Percentiles rank a stretch among this genome's conserved stretches.
Conservation (phyloP, 176 grass and related monocot species). For the Oryza brachyantha region DNA sequence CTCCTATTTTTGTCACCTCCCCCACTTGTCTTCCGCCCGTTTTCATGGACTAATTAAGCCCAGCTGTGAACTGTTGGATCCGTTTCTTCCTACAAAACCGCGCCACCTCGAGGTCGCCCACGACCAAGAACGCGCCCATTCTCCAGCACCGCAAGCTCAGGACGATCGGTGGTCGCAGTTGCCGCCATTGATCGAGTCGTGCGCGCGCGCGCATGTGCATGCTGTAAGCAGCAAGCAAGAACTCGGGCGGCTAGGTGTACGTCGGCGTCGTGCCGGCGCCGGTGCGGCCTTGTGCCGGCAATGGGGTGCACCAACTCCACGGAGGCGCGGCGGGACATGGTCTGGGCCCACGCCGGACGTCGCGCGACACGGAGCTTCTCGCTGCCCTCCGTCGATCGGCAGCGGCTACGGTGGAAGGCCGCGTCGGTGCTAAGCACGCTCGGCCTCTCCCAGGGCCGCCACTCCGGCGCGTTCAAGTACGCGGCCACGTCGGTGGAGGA, state of each 20-base stretch:
- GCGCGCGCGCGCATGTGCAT: not conserved
- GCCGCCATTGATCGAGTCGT: not conserved
- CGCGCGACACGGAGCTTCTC: slow-evolving; percentile 43
- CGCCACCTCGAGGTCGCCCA: slow-evolving; percentile 26
- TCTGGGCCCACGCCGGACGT: not conserved
- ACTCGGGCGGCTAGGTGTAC: not conserved
- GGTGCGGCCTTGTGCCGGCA: not conserved
- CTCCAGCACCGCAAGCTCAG: not conserved
- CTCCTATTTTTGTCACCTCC: slow-evolving; percentile 24
- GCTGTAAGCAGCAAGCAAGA: not conserved
- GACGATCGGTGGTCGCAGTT: not conserved
- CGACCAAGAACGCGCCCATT: slow-evolving; percentile 16
- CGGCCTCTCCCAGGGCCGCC: slow-evolving; percentile 10
- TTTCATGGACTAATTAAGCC: slow-evolving; percentile 41
- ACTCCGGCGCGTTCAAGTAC: slow-evolving; percentile 10
- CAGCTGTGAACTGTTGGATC: slow-evolving; percentile 11
- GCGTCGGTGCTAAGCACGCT: slow-evolving; percentile 38
- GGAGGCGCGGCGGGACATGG: slow-evolving; percentile 40
- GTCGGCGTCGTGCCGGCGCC: not conserved
- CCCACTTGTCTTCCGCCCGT: slow-evolving; percentile 21
- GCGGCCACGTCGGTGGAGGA: slow-evolving; percentile 25
- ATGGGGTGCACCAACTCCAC: slow-evolving; percentile 58
- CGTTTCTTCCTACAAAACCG: slow-evolving; percentile 37
- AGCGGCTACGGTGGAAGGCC: slow-evolving; percentile 26
- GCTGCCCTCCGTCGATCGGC: slow-evolving; percentile 37